Base-by-base conservation (phyloP, 2,329 filamentous ascomycete species). In the Botrytis fabae region DNA sequence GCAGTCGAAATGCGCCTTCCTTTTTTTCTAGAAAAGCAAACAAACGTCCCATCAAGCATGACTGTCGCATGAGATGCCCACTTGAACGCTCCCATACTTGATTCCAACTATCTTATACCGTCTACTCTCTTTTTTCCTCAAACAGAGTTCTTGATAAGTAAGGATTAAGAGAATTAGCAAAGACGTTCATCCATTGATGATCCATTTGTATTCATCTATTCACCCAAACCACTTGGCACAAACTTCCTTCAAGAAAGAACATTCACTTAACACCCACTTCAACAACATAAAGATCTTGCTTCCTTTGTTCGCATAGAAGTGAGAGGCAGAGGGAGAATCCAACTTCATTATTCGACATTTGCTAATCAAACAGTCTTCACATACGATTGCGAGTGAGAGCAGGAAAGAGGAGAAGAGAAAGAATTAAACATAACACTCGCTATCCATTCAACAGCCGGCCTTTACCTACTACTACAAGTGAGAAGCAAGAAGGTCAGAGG, bases 1-100 rank as follows among this genome's bases (percentile, higher is more conserved):
- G 51, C 46, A 66, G 64, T 66, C 12, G 40, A 28, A 25, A 28
- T 63, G 61, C 16, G 35, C 65, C 48, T 68, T 68, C 65, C 65
- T 57, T 57, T 57, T 51, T 18, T 32, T 32, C 32, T 32, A 32
- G 32, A 32, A 32, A 9, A 38, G 42, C 65, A 68, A 68, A 68
- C 65, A 68, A 42, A 68, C 25, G 16, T 40, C 25, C 61, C 14
- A 63, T 63, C 25, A 18, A 63, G 25, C 61, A 20, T 44, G 35
- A 28, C 25, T 10, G n/a, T 57, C n/a, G 22, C 46, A 66, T 66
- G 46, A 20, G 4, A 51, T 42, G 5, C 22, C 64, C 46, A 54
- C 64, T 68, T 54, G 25, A 25, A 57, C 6, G 28, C 35, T 40
- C 32, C n/a, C 46, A 28, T 3, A 42, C 35, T 57, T 54, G 8